A percentile compares a stretch with the other conserved stretches of the same genome.
Evolutionary conservation across 495 filamentous ascomycete species (phyloP).

Genomic region (Platismatia glauca): DNA sequence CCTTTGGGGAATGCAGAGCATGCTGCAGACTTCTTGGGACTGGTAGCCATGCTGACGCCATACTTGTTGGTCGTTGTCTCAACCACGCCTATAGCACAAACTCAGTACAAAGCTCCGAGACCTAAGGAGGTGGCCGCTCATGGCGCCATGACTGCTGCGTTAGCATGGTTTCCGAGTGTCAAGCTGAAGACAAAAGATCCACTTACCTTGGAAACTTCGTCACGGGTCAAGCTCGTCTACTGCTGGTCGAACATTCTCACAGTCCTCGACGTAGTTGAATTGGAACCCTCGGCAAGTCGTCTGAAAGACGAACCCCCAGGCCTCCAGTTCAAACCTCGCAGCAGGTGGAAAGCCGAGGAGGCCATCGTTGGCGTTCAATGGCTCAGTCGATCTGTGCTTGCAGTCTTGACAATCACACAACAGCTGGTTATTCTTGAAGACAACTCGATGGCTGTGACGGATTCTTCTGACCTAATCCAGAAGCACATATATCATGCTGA

Average conservation of each 20-base stretch:
- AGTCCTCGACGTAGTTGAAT: constrained; percentile 75
- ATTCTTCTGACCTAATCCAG: constrained; percentile 84
- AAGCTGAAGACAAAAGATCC: constrained; percentile 69
- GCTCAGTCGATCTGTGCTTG: constrained; percentile 88
- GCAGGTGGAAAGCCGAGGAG: constrained; percentile 88
- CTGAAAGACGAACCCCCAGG: constrained; percentile 60
- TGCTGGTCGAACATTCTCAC: constrained; percentile 97
- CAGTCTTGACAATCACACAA: constrained; percentile 86
- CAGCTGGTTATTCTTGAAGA: constrained; percentile 89
- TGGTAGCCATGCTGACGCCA: constrained; percentile 93
- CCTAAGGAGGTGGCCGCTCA: constrained; percentile 87
- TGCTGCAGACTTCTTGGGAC: constrained; percentile 74
- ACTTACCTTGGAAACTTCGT: constrained; percentile 40
- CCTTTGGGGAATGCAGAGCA: constrained; percentile 89
- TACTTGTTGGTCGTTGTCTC: constrained; percentile 95
- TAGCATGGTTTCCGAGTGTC: constrained; percentile 96
- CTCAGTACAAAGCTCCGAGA: constrained; percentile 82
- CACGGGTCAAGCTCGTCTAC: constrained; percentile 85
- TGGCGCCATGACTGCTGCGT: constrained; percentile 80
- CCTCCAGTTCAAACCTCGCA: constrained; percentile 72
- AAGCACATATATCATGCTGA: constrained; percentile 90
- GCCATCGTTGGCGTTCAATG: constrained; percentile 95
- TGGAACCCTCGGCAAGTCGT: constrained; percentile 51
- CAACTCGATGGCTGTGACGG: constrained; percentile 74
- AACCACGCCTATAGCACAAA: constrained; percentile 89